Evolutionary conservation across 352 stramenopile species (phyloP).

Genomic region (Aphanomyces euteiches): DNA sequence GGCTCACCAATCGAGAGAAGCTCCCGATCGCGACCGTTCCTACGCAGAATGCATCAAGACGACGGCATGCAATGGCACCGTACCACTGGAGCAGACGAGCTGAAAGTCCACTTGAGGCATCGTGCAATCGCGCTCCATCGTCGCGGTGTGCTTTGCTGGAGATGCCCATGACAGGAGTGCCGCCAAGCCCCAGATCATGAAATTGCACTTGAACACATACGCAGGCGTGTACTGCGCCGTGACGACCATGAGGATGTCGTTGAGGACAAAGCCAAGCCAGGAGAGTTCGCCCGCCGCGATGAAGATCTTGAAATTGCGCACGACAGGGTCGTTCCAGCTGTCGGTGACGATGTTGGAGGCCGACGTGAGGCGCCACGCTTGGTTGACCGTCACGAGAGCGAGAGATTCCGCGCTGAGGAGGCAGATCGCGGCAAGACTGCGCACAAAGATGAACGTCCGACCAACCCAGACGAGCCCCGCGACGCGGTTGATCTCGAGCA

Average conservation of each 20-base stretch:
- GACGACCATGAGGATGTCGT: slow-evolving; percentile 17
- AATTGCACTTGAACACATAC: not conserved
- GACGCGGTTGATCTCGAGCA: slow-evolving; percentile 26
- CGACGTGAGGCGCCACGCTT: not conserved
- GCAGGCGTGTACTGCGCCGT: slow-evolving; percentile 4
- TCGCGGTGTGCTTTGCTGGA: slow-evolving; percentile 8
- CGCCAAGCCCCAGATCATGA: not conserved
- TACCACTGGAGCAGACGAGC: slow-evolving; percentile 1
- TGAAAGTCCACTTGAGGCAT: slow-evolving; percentile 5
- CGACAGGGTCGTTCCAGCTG: not conserved
- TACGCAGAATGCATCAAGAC: not conserved
- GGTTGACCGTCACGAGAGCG: not conserved
- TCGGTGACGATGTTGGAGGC: not conserved
- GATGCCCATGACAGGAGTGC: not conserved
- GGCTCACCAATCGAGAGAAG: slow-evolving; percentile 3
- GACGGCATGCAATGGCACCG: not conserved
- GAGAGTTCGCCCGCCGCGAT: slow-evolving; percentile 11
- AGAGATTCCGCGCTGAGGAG: not conserved
- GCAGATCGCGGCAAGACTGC: not conserved
- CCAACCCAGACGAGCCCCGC: slow-evolving; percentile 17
- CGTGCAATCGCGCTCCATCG: not conserved
- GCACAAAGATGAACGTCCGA: slow-evolving; percentile 4
- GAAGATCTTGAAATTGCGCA: slow-evolving; percentile 12
- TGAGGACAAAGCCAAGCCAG: slow-evolving; percentile 18
- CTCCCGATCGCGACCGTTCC: slow-evolving; percentile 10